phyloP scores from a whole-genome alignment of 148 eudicot genomes.

The Beta vulgaris region DNA sequence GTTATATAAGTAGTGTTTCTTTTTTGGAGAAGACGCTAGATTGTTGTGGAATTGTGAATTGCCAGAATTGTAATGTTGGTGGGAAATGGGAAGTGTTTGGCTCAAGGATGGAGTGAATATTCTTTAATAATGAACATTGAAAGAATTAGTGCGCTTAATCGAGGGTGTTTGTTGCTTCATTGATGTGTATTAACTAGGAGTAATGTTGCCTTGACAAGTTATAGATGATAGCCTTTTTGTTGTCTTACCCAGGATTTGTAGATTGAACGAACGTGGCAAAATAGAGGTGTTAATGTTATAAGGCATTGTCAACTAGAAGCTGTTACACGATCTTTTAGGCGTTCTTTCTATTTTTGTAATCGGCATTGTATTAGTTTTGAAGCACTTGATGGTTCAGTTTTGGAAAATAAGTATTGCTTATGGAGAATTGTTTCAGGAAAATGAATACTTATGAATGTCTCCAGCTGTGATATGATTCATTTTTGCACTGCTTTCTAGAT shows the following conservation, averaged over 20 bases:
- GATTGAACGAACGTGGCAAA: not conserved
- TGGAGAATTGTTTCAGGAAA: not conserved
- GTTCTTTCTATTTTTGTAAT: not conserved
- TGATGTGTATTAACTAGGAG: too few species aligned
- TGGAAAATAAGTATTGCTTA: not conserved
- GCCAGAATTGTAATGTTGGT: not conserved
- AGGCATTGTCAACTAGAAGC: not conserved
- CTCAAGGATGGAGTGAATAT: not conserved
- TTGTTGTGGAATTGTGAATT: not conserved
- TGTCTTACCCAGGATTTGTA: not conserved
- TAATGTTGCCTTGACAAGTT: too few species aligned
- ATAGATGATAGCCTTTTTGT: too few species aligned
- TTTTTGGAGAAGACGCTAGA: not conserved
- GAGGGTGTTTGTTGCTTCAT: too few species aligned
- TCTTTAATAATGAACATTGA: too few species aligned
- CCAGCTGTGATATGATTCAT: not conserved
- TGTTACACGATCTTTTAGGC: not conserved
- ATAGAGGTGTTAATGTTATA: not conserved
- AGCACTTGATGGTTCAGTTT: not conserved
- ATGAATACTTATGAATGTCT: not conserved
- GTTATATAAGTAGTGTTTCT: not conserved
- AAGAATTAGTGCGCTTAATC: too few species aligned
- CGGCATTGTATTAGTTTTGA: not conserved
- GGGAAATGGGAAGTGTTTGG: not conserved
- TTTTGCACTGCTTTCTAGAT: not conserved